Conservation (phyloP, 2,329 filamentous ascomycete species). For the Alternaria atra region DNA sequence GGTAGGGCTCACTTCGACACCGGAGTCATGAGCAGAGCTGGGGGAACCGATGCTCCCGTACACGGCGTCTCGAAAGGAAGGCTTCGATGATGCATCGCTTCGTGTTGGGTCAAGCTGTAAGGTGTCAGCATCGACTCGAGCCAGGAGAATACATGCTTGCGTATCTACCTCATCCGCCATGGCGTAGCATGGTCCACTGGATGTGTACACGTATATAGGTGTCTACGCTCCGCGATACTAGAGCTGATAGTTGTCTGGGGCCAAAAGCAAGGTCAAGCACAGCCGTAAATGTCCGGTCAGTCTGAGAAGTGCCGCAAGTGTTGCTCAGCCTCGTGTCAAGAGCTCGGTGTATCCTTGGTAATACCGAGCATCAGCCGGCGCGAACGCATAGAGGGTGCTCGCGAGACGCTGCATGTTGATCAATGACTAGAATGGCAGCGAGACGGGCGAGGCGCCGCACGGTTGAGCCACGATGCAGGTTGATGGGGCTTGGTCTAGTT, state of each 20-base stretch:
- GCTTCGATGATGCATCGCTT: slow-evolving; percentile 3
- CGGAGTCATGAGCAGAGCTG: slow-evolving; percentile 22
- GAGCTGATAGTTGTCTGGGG: not conserved
- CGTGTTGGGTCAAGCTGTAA: slow-evolving; percentile 12
- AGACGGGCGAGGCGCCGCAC: not conserved
- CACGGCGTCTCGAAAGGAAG: slow-evolving; percentile 17
- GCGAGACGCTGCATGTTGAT: not conserved
- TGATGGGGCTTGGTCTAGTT: not conserved
- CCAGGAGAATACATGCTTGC: not conserved
- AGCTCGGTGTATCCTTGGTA: slow-evolving; percentile 12
- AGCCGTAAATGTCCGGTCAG: slow-evolving; percentile 4
- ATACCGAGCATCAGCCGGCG: not conserved
- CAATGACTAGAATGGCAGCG: not conserved
- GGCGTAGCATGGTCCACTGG: slow-evolving; percentile 15
- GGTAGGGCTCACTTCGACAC: slow-evolving; percentile 20
- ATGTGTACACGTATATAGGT: slow-evolving; percentile 1
- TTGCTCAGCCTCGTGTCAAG: slow-evolving; percentile 23
- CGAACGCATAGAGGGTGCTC: not conserved
- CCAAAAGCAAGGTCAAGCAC: slow-evolving; percentile 4
- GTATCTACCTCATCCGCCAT: slow-evolving; percentile 29
- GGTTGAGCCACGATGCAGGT: not conserved
- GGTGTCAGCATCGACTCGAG: slow-evolving; percentile 8
- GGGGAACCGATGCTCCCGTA: slow-evolving; percentile 21
- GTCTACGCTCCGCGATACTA: not conserved
- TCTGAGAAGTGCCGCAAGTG: slow-evolving; percentile 15